phyloP scores from a whole-genome alignment of 139 green algal genomes.

The Chlorella sp. region DNA sequence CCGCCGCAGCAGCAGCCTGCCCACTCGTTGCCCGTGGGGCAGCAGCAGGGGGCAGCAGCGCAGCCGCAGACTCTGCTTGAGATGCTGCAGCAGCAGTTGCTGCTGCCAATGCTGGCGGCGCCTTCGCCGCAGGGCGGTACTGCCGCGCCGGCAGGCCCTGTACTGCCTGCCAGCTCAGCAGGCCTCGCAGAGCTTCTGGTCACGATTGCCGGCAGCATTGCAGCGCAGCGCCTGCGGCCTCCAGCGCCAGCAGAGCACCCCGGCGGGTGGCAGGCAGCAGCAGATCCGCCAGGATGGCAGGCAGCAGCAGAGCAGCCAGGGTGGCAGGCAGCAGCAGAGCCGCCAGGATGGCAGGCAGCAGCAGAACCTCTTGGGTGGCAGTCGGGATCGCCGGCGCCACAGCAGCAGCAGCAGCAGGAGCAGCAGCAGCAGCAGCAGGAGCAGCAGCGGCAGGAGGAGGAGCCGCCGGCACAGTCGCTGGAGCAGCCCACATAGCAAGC shows the following conservation, averaged over 20 bases:
- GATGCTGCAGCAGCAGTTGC: slow-evolving; percentile 9
- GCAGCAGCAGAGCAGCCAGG: no score
- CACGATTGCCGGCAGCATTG: not conserved
- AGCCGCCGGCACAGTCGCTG: not conserved
- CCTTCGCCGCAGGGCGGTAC: not conserved
- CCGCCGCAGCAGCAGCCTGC: not conserved
- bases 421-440: not conserved
- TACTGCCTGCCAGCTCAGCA: not conserved
- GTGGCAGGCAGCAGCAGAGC: no score
- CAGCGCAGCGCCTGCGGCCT: not conserved
- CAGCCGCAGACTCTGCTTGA: not conserved
- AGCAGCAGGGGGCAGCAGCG: not conserved
- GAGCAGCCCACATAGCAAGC: not conserved
- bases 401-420: not conserved
- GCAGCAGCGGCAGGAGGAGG: not conserved
- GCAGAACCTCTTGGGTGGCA: no score
- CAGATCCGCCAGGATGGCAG: no score
- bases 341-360: not conserved
- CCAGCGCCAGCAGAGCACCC: no score
- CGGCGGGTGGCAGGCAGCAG: no score
- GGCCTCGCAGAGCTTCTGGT: not conserved
- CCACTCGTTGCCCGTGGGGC: not conserved
- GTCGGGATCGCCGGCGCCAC: no score
- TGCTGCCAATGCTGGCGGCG: not conserved
- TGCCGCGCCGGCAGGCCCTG: not conserved